phyloP scores from a whole-genome alignment of 1,284 basidiomycete species.

The Erythrobasidium hasegawianum region DNA sequence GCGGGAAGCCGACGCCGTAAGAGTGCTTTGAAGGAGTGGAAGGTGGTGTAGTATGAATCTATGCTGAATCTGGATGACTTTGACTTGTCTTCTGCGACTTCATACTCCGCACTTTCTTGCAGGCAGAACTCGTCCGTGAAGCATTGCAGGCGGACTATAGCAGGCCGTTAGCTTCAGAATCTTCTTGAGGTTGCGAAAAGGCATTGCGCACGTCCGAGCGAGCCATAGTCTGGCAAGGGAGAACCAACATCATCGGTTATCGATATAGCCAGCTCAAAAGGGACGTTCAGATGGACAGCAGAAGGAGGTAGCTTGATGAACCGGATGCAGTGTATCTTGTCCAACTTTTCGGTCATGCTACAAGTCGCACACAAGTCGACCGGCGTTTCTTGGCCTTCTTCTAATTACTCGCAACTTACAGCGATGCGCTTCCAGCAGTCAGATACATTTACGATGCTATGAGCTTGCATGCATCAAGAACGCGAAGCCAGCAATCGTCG shows the following conservation, averaged over 20 bases:
- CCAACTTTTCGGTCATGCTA: neutral
- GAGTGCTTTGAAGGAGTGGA: neutral
- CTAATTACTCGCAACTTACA: no score
- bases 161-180: neutral
- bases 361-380: no score
- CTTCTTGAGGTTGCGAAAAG: neutral
- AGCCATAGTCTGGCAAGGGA: slow-evolving; percentile 4
- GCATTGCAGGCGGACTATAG: neutral
- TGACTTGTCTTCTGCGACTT: neutral
- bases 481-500: no score
- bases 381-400: no score
- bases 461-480: no score
- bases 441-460: no score
- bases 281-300: neutral
- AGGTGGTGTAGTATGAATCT: neutral
- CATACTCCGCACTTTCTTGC: neutral
- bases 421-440: no score
- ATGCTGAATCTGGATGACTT: neutral
- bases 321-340: slow-evolving; percentile 26
- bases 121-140: neutral
- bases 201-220: neutral
- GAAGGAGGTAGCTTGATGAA: slow-evolving; percentile 30
- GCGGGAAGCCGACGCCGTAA: neutral
- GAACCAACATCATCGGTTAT: slow-evolving; percentile 33
- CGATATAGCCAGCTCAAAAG: slow-evolving; percentile 30